Evolutionary conservation across 2,329 filamentous ascomycete species (phyloP), one percentile per base, ranked within the genome.

Genomic region (Ambrosiella xylebori): DNA sequence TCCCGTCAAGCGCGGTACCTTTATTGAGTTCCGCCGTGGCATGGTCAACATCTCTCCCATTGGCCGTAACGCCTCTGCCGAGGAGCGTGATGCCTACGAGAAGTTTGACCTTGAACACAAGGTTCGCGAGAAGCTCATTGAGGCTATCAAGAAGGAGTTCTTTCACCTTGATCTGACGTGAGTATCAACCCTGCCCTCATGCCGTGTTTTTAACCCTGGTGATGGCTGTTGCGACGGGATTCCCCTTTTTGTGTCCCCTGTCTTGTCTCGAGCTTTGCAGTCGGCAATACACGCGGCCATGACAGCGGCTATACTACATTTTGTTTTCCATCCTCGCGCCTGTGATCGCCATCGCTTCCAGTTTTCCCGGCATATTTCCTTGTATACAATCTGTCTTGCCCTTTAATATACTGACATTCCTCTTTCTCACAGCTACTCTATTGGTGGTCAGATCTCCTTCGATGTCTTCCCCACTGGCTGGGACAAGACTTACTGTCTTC

Each of bases 401-500:
- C 7, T 17, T 2, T 38, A n/a, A 41, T 52, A 41, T 55, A 56
- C 36, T 36, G 35, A 36, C 11, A 12, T 8, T 27, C 47, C 17
- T 54, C 54, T 40, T 7, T 54, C 38, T 19, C 11, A 17, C 40
- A 90, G 86, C 60, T 96, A 85, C 76, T 91, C 88, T 62, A 95
- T 98, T 66, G 93, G 93, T 65, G 93, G 93, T 57, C 88, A 96
- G 69, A 96, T 98, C 72, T 96, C 90, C 61, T 98, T 98, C 71
- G 93, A 98, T 68, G 86, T 97, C 66, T 98, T 98, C 79, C 93
- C 93, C 63, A 80, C 76, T 1, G 93, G 93, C 67, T 98, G 93
- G 93, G 93, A 98, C 75, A 98, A 97, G 82, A 95, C 88, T 8
- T 98, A 95, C 78, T 96, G 90, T 74, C 77, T 97, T 64, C 76